phyloP scores from a whole-genome alignment of 371 early-diverging fungal species.

The Blakeslea trispora region DNA sequence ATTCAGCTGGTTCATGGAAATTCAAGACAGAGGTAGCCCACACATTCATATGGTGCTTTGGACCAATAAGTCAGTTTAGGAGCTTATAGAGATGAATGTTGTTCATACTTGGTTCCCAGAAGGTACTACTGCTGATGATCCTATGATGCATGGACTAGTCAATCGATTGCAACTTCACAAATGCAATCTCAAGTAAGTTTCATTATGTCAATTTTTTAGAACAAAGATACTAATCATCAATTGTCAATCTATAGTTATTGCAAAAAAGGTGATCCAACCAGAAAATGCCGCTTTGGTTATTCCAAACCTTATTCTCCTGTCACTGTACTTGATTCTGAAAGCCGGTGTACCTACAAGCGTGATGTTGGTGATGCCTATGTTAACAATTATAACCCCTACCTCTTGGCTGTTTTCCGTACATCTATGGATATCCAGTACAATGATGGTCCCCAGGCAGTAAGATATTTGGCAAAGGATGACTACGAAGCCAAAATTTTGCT shows the following conservation, averaged over 20 bases:
- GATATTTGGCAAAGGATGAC: slow-evolving; percentile 11
- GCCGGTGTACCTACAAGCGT: not conserved
- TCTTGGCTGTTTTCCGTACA: slow-evolving; percentile 1
- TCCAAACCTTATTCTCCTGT: not conserved
- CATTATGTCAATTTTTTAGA: not conserved
- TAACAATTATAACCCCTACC: slow-evolving; percentile 10
- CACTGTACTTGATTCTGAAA: too few species aligned
- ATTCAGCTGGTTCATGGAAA: slow-evolving; percentile 6
- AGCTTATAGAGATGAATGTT: slow-evolving; percentile 2
- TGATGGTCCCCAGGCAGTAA: not conserved
- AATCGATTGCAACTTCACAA: slow-evolving; percentile 2
- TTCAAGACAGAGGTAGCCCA: not conserved
- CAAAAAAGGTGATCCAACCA: not conserved
- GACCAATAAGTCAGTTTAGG: not conserved
- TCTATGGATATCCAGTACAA: slow-evolving; percentile 17
- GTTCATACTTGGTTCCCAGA: not conserved
- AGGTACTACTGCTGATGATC: not conserved
- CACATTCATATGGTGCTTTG: slow-evolving; percentile 9
- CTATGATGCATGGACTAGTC: slow-evolving; percentile 4
- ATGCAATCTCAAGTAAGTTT: slow-evolving; percentile 9
- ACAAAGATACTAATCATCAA: not conserved
- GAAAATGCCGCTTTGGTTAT: slow-evolving; percentile 5
- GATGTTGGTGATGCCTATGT: not conserved
- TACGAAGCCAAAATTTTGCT: not conserved
- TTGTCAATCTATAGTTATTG: slow-evolving; percentile 5